Evolutionary conservation across 352 stramenopile genomes (phyloP), one percentile per base, ranked within the genome.

Genomic region (Pythium brassicae): DNA sequence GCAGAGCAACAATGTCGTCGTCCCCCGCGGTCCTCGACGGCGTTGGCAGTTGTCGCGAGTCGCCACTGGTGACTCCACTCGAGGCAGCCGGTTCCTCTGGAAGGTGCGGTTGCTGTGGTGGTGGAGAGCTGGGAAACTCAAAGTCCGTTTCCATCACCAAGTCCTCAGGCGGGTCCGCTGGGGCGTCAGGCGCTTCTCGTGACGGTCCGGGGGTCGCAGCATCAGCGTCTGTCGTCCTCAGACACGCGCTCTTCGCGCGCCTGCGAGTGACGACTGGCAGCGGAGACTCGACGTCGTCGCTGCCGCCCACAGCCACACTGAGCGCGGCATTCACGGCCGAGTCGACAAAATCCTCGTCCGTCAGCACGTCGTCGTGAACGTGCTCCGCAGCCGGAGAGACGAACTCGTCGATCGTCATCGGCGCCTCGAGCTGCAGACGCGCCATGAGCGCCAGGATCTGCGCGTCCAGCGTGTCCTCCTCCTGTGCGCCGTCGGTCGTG

Each of bases 261-360:
- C 40, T 57, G 65, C 15, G 45, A 37, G 27, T 12, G 22, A 14
- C 7, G 26, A n/a, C 8, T n/a, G 23, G 4, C 8, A 17, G 20
- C 35, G 53, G 62, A 59, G 55, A 48, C 20, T 39, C 47, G 57
- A 82, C 55, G 54, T 66, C 25, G 12, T 53, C 59, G 10, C 62
- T 71, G 4, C 76, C 63, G 53, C 57, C 27, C 35, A 87, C 71
- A 4, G 59, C 58, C 14, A 69, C 66, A 3, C 76, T 62, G 39
- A 87, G 63, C 23, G 69, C 63, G 1, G 65, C 62, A 44, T 87
- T 68, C 35, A 88, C 46, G 2, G 75, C 77, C 0, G 73, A 77
- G 45, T 90, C 74, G 10, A 83, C 77, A 65, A 88, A 90, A 52
- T 90, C 76, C 32, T 85, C 75, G 51, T 86, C 69, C 7, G 65